Evolutionary conservation across 75 land plant species (phyloP), one percentile per base, ranked within the genome.

Genomic region (Azolla pinnata): DNA sequence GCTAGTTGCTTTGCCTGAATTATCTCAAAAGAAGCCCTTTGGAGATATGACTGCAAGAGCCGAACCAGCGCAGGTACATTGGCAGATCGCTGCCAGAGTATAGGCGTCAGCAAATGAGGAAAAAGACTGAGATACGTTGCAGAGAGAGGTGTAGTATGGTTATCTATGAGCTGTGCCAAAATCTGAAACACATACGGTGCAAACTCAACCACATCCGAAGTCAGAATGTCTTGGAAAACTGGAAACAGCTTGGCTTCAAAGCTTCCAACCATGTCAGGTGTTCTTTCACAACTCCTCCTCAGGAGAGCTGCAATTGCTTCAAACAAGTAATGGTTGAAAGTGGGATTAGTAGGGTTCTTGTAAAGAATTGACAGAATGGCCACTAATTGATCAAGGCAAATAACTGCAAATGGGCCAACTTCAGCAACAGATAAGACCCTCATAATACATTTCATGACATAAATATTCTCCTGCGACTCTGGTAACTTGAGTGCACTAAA

Each of bases 381-480:
- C 17, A 77, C 61, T 51, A 95, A 63, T n/a, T 73, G 72, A 14
- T 33, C 54, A 23, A 95, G 80, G 61, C 85, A 86, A 34, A 53
- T 61, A 12, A 61, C 62, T 35, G 91, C 86, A 63, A 74, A 70
- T 0, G 75, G 83, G 35, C 77, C 28, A 34, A 84, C 49, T 31
- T 81, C 81, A 30, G 84, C 88, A n/a, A 78, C 64, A 5, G 88
- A 84, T 33, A 90, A 66, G 49, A 90, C 88, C 27, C 97, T 64
- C 97, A 95, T 90, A 25, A 95, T 80, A 57, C 92, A 95, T 72
- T 84, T 95, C 99, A 95, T 95, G 2, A 90, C 72, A 67, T 90
- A 90, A 1, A 67, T 68, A 55, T 95, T 95, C 71, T 95, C 99
- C 64, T 90, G 84, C 44, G 99, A 90, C 9, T 95, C 97, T 0